Evolutionary conservation across 352 stramenopile species (phyloP).

Genomic region (Phytophthora cajani): DNA sequence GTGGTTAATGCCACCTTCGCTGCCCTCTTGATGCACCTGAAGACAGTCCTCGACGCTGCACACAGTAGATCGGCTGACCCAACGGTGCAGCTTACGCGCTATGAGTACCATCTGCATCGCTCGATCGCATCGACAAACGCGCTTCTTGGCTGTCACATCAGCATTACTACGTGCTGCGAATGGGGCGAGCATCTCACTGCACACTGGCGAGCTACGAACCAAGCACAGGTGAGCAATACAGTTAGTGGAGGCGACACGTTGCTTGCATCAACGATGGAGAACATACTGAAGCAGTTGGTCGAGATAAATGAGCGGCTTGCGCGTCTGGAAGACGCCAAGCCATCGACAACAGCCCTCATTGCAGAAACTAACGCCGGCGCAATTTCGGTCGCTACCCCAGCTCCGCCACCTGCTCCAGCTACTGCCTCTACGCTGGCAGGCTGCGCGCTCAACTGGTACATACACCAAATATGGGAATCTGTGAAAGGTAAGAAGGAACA

Average conservation of each 20-base stretch:
- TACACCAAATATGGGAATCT: slow-evolving; percentile 12
- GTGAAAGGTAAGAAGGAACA: slow-evolving; percentile 16
- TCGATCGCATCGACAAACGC: neutral
- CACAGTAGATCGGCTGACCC: neutral
- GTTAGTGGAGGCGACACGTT: slow-evolving; percentile 7
- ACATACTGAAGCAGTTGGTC: slow-evolving; percentile 9
- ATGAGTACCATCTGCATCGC: neutral
- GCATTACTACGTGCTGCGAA: slow-evolving; percentile 1
- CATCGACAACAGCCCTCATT: neutral
- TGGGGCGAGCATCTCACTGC: slow-evolving; percentile 6
- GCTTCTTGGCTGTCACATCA: slow-evolving; percentile 3
- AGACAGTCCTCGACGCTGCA: neutral
- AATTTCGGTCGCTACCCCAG: neutral
- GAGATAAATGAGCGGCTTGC: slow-evolving; percentile 1
- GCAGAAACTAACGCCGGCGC: neutral
- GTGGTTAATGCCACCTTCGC: slow-evolving; percentile 12
- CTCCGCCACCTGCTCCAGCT: neutral
- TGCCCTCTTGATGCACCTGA: slow-evolving; percentile 13
- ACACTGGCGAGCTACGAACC: slow-evolving; percentile 3
- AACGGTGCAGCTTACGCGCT: neutral
- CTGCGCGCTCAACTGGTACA: slow-evolving; percentile 10
- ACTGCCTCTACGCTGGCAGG: slow-evolving; percentile 13
- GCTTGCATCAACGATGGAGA: slow-evolving; percentile 14
- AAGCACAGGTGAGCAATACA: slow-evolving; percentile 7
- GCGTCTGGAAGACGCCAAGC: neutral